These are phyloP conservation scores for Boletus sp. DNA, from an alignment of 1,284 basidiomycete genomes.

Conservation along the genomic window DNA sequence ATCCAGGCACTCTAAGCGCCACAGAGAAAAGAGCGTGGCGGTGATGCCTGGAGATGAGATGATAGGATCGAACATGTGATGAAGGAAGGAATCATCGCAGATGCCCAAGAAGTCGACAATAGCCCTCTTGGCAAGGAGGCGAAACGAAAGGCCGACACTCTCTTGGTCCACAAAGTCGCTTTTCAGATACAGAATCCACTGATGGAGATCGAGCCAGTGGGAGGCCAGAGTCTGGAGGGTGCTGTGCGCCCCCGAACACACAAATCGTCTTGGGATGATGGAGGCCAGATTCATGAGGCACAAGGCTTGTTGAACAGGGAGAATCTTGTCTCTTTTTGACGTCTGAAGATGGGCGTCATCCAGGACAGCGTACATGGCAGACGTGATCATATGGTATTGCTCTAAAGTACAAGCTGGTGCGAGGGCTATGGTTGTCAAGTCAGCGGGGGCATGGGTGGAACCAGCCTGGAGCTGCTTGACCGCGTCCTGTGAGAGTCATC, in stretches of 20 bases:
- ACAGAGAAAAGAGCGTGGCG: conserved; percentile 26
- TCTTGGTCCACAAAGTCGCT: conserved; percentile 24
- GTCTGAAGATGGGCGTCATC: conserved; percentile 22
- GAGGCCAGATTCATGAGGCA: conserved; percentile 19
- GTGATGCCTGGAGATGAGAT: conserved; percentile 22
- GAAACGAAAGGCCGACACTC: conserved; percentile 21
- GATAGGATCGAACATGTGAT: conserved; percentile 18
- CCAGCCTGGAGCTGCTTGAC: conserved; percentile 23
- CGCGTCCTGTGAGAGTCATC: conserved; percentile 12
- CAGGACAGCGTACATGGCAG: conserved; percentile 22
- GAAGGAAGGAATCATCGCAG: conserved; percentile 18
- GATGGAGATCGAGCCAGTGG: conserved; percentile 21
- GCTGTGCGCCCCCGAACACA: background rate
- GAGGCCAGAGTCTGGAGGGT: conserved; percentile 8
- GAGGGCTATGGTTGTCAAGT: conserved; percentile 21
- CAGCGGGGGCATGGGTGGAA: conserved; percentile 17
- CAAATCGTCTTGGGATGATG: conserved; percentile 10
- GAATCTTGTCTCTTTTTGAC: conserved; percentile 13
- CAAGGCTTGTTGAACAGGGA: conserved; percentile 23
- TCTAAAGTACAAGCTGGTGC: conserved; percentile 18
- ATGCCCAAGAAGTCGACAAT: conserved; percentile 26
- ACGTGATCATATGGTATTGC: conserved; percentile 18
- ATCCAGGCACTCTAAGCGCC: conserved; percentile 27
- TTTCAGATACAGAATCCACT: conserved; percentile 30
- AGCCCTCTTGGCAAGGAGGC: conserved; percentile 19